Percentiles rank a stretch among this genome's conserved stretches.
phyloP scores from a whole-genome alignment of 2,329 filamentous ascomycete genomes.

The Microthyrium microscopicum region DNA sequence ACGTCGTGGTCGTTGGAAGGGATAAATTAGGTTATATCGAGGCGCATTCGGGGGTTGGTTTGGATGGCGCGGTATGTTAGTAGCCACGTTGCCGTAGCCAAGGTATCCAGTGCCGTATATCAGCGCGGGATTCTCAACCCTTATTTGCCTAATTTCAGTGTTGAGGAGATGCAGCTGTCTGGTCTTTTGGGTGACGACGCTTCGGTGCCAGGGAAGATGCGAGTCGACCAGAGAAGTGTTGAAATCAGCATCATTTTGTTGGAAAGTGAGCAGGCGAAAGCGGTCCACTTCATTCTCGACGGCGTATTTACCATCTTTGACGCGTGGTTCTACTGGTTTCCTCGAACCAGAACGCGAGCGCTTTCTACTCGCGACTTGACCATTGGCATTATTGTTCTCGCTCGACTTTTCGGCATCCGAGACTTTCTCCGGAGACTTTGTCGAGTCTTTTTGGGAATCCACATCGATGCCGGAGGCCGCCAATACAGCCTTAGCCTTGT shows the following conservation, averaged over 20 bases:
- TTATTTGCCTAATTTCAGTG: not conserved
- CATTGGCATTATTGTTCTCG: slow-evolving; percentile 13
- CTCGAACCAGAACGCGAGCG: slow-evolving; percentile 43
- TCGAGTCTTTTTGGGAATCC: slow-evolving; percentile 11
- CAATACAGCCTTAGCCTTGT: slow-evolving; percentile 42
- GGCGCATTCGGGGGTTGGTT: no score
- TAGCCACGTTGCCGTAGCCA: slow-evolving; percentile 77
- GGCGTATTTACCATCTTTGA: slow-evolving; percentile 27
- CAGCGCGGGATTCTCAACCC: slow-evolving; percentile 33
- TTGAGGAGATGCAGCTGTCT: slow-evolving; percentile 16
- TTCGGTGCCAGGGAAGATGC: no score
- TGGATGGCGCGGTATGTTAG: slow-evolving; percentile 29
- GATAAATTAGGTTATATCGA: slow-evolving; percentile 63
- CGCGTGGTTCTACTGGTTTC: slow-evolving; percentile 10
- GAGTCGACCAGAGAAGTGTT: slow-evolving; percentile 54
- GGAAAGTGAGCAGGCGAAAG: slow-evolving; percentile 38
- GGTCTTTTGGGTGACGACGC: slow-evolving; percentile 45
- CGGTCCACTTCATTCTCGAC: slow-evolving; percentile 50
- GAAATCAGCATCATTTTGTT: slow-evolving; percentile 51
- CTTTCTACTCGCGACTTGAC: slow-evolving; percentile 39
- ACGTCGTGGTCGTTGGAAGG: slow-evolving; percentile 43
- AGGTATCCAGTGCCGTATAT: slow-evolving; percentile 59
- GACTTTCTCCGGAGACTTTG: slow-evolving; percentile 10
- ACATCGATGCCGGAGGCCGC: slow-evolving; percentile 31
- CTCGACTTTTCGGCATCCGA: slow-evolving; percentile 17